Conservation (phyloP, 495 filamentous ascomycete species). For the Choiromyces venosus region DNA sequence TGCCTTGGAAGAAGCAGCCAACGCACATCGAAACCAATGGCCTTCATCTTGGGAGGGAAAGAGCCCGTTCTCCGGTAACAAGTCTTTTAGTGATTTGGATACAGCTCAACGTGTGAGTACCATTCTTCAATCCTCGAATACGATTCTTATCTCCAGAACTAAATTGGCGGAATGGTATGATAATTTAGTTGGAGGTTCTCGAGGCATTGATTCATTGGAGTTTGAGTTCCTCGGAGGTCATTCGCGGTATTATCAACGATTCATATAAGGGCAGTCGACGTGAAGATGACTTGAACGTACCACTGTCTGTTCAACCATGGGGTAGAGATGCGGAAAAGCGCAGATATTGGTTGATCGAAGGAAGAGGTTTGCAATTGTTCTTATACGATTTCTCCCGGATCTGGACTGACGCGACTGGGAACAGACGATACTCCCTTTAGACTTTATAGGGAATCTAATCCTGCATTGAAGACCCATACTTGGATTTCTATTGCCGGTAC, state of each 20-base stretch:
- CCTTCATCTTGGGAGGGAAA: constrained; percentile 75
- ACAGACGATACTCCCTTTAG: constrained; percentile 89
- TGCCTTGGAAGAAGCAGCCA: constrained; percentile 87
- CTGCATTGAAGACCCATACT: constrained; percentile 64
- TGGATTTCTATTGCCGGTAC: constrained; percentile 91
- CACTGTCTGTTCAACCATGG: constrained; percentile 91
- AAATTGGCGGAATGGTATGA: not conserved
- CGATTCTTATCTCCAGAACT: not conserved
- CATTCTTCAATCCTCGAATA: not conserved
- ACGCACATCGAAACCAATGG: constrained; percentile 82
- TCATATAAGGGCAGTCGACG: constrained; percentile 85
- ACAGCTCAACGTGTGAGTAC: constrained; percentile 71
- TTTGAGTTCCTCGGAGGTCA: constrained; percentile 77
- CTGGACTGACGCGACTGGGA: constrained; percentile 11
- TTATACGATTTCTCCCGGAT: not conserved
- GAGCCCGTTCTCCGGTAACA: constrained; percentile 73
- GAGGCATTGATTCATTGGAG: constrained; percentile 82
- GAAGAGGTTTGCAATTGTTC: constrained; percentile 42
- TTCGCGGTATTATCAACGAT: constrained; percentile 73
- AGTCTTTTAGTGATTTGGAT: constrained; percentile 71
- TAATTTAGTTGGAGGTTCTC: constrained; percentile 64
- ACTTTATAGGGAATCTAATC: constrained; percentile 91
- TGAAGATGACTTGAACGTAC: constrained; percentile 88
- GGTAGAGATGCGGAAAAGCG: constrained; percentile 85
- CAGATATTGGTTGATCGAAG: constrained; percentile 88